A percentile compares a stretch with the other conserved stretches of the same genome.
These are phyloP conservation scores for Kluyveromyces aestuarii DNA, from an alignment of 805 yeast genomes.

Conservation along the genomic window DNA sequence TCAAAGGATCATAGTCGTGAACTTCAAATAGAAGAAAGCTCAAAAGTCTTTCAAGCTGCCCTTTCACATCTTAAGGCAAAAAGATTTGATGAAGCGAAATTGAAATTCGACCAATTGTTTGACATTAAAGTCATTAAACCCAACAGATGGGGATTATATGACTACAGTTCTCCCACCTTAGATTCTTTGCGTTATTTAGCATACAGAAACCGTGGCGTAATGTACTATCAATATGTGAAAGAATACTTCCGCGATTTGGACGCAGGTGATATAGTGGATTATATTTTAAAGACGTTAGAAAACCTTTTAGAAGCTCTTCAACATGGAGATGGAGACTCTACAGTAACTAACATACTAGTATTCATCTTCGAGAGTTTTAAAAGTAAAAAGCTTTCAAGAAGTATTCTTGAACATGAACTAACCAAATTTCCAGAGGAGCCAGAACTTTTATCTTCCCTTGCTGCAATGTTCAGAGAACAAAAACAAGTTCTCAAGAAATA, in stretches of 20 bases:
- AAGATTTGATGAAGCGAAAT: conserved; percentile 41
- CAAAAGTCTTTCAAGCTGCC: conserved; percentile 64
- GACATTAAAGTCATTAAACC: conserved; percentile 54
- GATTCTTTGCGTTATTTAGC: conserved; percentile 68
- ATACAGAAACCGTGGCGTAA: conserved; percentile 72
- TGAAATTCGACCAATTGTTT: conserved; percentile 53
- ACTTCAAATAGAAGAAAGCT: conserved; percentile 80
- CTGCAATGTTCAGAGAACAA: conserved; percentile 8
- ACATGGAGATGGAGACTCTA: conserved; percentile 59
- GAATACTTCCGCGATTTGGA: conserved; percentile 17
- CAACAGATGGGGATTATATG: conserved; percentile 31
- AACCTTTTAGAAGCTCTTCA: conserved; percentile 58
- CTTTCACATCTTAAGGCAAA: conserved; percentile 47
- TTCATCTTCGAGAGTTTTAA: conserved; percentile 44
- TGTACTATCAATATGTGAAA: conserved; percentile 38
- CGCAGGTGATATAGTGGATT: conserved; percentile 32
- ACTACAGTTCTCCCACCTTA: conserved; percentile 50
- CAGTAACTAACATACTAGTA: conserved; percentile 40
- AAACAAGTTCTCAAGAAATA: conserved; percentile 4
- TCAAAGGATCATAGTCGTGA: conserved; percentile 89
- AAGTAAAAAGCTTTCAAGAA: conserved; percentile 41
- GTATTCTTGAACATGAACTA: conserved; percentile 50
- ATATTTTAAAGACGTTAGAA: conserved; percentile 40
- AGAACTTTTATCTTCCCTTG: conserved; percentile 18
- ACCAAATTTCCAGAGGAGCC: conserved; percentile 25